Conservation (phyloP, 1,284 basidiomycete species). For the Lignosus rhinocerotis region DNA sequence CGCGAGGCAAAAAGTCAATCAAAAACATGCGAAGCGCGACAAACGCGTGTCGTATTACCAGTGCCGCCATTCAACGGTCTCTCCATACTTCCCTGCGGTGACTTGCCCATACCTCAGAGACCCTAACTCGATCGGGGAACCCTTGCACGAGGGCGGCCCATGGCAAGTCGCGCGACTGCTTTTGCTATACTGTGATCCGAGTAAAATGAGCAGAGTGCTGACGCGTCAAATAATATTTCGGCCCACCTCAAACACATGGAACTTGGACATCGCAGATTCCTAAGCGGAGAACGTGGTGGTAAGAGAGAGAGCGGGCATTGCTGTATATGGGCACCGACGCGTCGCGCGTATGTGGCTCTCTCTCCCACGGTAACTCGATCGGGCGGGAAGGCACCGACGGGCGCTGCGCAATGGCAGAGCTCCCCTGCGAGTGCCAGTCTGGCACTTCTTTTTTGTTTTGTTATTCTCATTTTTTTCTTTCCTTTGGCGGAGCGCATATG, state of each 20-base stretch:
- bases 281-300: constrained; percentile 8
- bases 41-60: constrained; percentile 50
- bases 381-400: background rate
- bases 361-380: constrained; percentile 21
- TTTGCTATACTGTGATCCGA: constrained; percentile 60
- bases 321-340: constrained; percentile 19
- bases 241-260: constrained; percentile 27
- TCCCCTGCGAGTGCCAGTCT: too few relatives aligned
- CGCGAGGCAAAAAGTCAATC: constrained; percentile 3
- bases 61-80: constrained; percentile 71
- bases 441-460: too few relatives aligned
- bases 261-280: constrained; percentile 18
- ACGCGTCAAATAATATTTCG: background rate
- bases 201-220: background rate
- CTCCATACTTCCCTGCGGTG: constrained; percentile 47
- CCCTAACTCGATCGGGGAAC: constrained; percentile 51
- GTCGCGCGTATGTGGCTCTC: constrained; percentile 5
- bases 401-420: background rate
- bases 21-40: background rate
- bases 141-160: constrained; percentile 60
- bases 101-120: constrained; percentile 63
- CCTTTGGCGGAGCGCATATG: too few relatives aligned
- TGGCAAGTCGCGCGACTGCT: constrained; percentile 68
- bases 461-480: constrained; percentile 24
- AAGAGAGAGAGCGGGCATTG: constrained; percentile 12